phyloP scores from a whole-genome alignment of 108 stramenopile species.

The Fragilaria radians region DNA sequence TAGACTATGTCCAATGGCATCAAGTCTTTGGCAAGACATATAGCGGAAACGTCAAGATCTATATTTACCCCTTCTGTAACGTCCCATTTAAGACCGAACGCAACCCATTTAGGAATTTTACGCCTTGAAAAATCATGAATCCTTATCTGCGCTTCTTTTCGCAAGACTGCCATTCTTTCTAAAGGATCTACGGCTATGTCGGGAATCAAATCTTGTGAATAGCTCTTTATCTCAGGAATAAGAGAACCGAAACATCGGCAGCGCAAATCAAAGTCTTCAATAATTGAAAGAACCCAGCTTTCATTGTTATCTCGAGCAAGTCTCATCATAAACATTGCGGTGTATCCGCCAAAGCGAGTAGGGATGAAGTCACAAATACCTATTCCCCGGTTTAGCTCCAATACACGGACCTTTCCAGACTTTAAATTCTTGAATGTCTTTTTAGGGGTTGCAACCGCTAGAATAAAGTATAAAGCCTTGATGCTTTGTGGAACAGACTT shows the following conservation, averaged over 20 bases:
- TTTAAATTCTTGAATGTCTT: conserved; percentile 26
- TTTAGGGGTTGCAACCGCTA: conserved; percentile 36
- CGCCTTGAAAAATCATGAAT: conserved; percentile 26
- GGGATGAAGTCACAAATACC: conserved; percentile 26
- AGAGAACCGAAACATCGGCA: conserved; percentile 39
- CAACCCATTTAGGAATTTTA: conserved; percentile 9
- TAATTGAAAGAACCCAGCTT: conserved; percentile 26
- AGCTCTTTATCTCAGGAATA: conserved; percentile 38
- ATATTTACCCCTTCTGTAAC: conserved; percentile 40
- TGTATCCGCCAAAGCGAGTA: conserved; percentile 17
- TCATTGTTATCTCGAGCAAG: conserved; percentile 13
- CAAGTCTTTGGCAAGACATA: conserved; percentile 27
- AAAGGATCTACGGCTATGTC: conserved; percentile 24
- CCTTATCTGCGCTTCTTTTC: conserved; percentile 29
- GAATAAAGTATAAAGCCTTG: conserved; percentile 24
- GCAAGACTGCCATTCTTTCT: conserved; percentile 41
- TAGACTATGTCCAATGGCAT: conserved; percentile 30
- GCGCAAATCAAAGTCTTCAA: conserved; percentile 29
- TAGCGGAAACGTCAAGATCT: conserved; percentile 33
- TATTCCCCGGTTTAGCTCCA: conserved; percentile 7
- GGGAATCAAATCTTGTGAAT: conserved; percentile 35
- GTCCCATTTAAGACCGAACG: conserved; percentile 44
- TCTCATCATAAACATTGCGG: conserved; percentile 35
- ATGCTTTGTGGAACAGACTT: conserved; percentile 19
- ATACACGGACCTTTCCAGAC: conserved; percentile 23